These are phyloP conservation scores for Mortierella polycephala DNA, from an alignment of 371 early-diverging fungal genomes.

Conservation along the genomic window DNA sequence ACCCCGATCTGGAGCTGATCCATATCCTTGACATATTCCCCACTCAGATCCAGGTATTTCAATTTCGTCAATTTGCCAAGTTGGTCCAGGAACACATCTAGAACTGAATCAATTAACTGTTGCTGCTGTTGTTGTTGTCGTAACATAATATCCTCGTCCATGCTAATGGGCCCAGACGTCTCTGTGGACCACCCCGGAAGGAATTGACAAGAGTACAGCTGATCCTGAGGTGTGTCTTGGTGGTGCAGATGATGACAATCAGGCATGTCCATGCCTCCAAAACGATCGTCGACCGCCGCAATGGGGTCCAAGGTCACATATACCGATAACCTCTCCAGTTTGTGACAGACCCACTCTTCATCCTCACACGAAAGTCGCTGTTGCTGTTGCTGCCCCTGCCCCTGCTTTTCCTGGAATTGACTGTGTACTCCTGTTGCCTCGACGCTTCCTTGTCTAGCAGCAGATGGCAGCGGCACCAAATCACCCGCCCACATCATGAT, in stretches of 20 bases:
- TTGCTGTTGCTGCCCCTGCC: neutral
- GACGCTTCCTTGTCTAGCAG: too few relatives aligned
- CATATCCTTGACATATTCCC: constrained; percentile 25
- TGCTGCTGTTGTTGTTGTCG: neutral
- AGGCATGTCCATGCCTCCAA: neutral
- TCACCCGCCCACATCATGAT: constrained; percentile 33
- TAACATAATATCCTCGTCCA: neutral
- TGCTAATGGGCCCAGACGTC: neutral
- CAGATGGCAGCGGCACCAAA: constrained; percentile 2
- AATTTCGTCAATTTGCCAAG: constrained; percentile 18
- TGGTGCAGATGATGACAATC: neutral
- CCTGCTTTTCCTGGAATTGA: too few relatives aligned
- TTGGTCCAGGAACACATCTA: constrained; percentile 18
- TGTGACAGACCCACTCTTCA: constrained; percentile 14
- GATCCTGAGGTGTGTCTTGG: neutral
- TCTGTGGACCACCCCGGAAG: too few relatives aligned
- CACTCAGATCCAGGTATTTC: constrained; percentile 30
- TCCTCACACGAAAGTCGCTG: neutral
- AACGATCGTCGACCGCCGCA: constrained; percentile 2
- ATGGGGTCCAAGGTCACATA: constrained; percentile 15
- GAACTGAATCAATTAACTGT: neutral
- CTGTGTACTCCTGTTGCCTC: too few relatives aligned
- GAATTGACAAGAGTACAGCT: too few relatives aligned
- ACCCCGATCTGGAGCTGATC: constrained; percentile 29
- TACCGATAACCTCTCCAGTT: constrained; percentile 18